These are phyloP conservation scores for Micromonas commoda DNA, from an alignment of 139 green algal species.

Conservation along the genomic window DNA sequence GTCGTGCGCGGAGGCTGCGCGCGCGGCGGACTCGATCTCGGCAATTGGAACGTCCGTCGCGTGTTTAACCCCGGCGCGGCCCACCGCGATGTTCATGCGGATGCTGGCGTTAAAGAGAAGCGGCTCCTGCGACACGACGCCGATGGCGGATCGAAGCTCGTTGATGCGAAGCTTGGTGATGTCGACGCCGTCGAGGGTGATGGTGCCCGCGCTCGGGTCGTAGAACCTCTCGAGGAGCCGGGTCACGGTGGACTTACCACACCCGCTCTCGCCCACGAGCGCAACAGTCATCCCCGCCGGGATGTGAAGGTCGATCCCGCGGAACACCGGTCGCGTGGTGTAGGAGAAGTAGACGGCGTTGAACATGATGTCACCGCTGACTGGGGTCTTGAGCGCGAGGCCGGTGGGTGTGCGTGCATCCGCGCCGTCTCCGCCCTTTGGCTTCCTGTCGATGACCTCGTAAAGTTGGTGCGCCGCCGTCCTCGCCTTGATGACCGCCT, in stretches of 20 bases:
- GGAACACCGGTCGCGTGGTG: constrained; percentile 32
- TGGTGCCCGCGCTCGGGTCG: constrained; percentile 49
- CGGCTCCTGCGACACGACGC: constrained; percentile 78
- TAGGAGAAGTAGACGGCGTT: constrained; percentile 27
- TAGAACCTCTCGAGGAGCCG: constrained; percentile 87
- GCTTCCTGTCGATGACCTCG: constrained; percentile 54
- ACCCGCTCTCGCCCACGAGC: constrained; percentile 78
- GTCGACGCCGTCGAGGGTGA: constrained; percentile 73
- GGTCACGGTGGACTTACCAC: constrained; percentile 86
- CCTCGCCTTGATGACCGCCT: constrained; percentile 45
- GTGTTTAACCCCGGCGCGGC: constrained; percentile 28
- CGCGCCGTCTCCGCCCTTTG: neutral
- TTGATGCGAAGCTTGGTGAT: constrained; percentile 58
- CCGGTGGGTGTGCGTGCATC: constrained; percentile 25
- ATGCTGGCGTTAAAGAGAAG: constrained; percentile 77
- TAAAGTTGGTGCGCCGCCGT: constrained; percentile 56
- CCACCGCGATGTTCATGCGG: constrained; percentile 80
- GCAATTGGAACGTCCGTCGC: constrained; percentile 30
- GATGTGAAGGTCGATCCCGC: constrained; percentile 53
- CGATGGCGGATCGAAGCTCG: constrained; percentile 63
- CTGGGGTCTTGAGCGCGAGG: neutral
- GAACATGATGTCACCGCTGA: constrained; percentile 17
- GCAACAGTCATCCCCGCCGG: constrained; percentile 72
- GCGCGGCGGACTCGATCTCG: constrained; percentile 56
- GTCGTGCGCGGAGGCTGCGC: constrained; percentile 55